Percentiles rank a stretch among this genome's conserved stretches.
Evolutionary conservation across 768 basidiomycete species (phyloP).

Genomic region (Lentinula boryana): DNA sequence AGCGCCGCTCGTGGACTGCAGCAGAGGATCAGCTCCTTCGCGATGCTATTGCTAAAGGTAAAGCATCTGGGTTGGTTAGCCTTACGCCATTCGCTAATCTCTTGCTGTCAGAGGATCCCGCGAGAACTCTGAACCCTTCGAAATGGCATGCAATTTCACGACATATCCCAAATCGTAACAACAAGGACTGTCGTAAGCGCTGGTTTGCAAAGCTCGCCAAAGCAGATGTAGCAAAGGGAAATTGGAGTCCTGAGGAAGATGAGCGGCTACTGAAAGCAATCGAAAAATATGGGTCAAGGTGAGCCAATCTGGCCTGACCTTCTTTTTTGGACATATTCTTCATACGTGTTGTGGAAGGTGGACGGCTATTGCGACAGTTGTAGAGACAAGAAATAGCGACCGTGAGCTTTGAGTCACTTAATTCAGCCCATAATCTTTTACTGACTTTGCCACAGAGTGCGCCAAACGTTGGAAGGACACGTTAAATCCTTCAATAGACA

Average conservation of each 20-base stretch:
- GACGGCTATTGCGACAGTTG: constrained; percentile 18
- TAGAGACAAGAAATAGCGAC: constrained; percentile 21
- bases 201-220: constrained; percentile 43
- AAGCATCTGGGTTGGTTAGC: background rate
- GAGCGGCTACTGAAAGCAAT: constrained; percentile 51
- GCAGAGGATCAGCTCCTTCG: constrained; percentile 12
- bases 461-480: constrained; percentile 24
- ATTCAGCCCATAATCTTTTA: background rate
- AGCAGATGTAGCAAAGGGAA: constrained; percentile 51
- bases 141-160: constrained; percentile 11
- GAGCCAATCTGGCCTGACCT: constrained; percentile 3
- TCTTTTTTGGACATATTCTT: background rate
- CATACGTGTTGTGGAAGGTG: constrained; percentile 9
- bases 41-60: constrained; percentile 11
- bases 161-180: constrained; percentile 21
- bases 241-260: constrained; percentile 57
- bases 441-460: constrained; percentile 14
- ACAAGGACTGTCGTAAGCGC: constrained; percentile 17
- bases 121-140: constrained; percentile 6
- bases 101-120: constrained; percentile 10
- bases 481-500: constrained; percentile 20
- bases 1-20: constrained; percentile 13
- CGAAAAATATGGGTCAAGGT: constrained; percentile 51
- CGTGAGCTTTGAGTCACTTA: constrained; percentile 5
- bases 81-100: background rate